phyloP scores from a whole-genome alignment of 179 eudicot species.

The Amaranthus tricolor region DNA sequence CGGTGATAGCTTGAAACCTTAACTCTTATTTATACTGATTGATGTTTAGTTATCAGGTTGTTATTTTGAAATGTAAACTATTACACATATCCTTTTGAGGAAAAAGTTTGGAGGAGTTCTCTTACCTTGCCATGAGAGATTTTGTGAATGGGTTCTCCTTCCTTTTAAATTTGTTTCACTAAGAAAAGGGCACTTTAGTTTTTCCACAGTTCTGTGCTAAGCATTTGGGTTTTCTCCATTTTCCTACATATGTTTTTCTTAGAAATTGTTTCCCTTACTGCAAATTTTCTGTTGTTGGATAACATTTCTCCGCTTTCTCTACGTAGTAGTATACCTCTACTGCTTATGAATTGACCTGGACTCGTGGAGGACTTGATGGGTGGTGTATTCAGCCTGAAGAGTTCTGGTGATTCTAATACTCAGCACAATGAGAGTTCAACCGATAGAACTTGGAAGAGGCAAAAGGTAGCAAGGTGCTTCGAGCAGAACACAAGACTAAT shows the following conservation, averaged over 20 bases:
- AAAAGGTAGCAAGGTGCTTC: conserved; percentile 45
- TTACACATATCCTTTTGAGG: too few species aligned
- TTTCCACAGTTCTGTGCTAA: not conserved
- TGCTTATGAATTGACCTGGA: conserved; percentile 26
- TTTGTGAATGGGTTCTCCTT: too few species aligned
- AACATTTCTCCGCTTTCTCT: not conserved
- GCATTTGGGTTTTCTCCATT: not conserved
- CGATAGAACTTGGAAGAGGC: conserved; percentile 59
- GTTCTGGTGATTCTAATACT: conserved; percentile 26
- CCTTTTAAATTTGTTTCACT: too few species aligned
- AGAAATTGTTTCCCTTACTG: not conserved
- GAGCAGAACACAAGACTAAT: conserved; percentile 63
- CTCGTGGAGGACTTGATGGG: conserved; percentile 47
- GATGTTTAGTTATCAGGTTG: too few species aligned
- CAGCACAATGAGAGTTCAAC: conserved; percentile 32
- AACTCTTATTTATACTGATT: too few species aligned
- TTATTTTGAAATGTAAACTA: too few species aligned
- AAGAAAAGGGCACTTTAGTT: too few species aligned
- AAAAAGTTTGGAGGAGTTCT: too few species aligned
- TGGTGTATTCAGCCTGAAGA: conserved; percentile 52
- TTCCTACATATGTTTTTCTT: not conserved
- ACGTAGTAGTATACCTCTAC: not conserved
- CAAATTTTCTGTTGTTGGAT: not conserved
- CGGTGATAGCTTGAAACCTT: too few species aligned
- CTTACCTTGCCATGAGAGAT: too few species aligned